Evolutionary conservation across 2,329 filamentous ascomycete genomes (phyloP), one percentile per base, ranked within the genome.

Genomic region (Claviceps quebecensis): DNA sequence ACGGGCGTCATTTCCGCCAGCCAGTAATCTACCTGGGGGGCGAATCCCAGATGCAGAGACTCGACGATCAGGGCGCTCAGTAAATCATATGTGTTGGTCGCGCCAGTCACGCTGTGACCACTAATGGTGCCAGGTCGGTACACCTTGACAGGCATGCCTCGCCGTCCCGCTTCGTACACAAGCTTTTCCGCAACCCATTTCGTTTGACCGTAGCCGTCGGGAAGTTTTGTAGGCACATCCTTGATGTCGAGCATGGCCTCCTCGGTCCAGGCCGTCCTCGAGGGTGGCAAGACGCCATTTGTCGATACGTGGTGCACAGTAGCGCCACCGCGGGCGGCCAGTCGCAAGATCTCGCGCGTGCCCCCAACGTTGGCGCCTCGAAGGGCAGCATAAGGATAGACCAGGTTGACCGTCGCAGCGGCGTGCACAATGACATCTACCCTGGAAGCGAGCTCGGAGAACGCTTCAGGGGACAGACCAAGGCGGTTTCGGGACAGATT

Each of bases 111-210:
- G 60, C 84, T 88, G 66, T 90, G 86, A 0, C 86, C 86, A 57
- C 82, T 86, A 60, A 90, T 88, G 0, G 86, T 90, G 45, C 85
- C 85, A 0, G 82, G 81, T 6, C 85, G 81, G 57, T 86, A 80
- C 40, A 89, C 82, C 58, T 80, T 78, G 29, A 85, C 80, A 0
- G 84, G 84, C 36, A 89, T 69, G 9, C 84, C 84, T 39, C 84
- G 78, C 26, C 76, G 75, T 26, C 76, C 76, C 9, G 86, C 84
- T 60, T 87, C 83, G 11, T 79, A 72, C 8, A 87, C 81, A 3
- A 89, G 79, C 63, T 84, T 80, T 63, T 89, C 85, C 2, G 85
- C 84, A 34, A 86, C 85, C 85, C 86, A 89, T 62, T 89, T 89
- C 0, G 84, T 87, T 65, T 88, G 85, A 0, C 84, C 84, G 56